Evolutionary conservation across 2,329 filamentous ascomycete genomes (phyloP), one percentile per base, ranked within the genome.

Genomic region (Hymenoscyphus fraxineus): DNA sequence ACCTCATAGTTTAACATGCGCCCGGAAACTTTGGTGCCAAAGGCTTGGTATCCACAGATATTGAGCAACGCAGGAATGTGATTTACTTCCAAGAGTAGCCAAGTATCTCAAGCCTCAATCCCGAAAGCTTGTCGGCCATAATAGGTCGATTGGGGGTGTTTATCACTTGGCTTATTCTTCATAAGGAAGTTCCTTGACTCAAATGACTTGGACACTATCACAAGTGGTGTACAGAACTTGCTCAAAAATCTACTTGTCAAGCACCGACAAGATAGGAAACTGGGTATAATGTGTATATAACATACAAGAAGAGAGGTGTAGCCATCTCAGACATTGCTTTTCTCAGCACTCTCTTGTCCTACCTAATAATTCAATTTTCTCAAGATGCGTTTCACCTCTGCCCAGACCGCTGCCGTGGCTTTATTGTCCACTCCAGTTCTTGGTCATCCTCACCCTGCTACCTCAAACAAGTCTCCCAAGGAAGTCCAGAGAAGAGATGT

Each of bases 301-400:
- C 1, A 27, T 59, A 59, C 39, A 32, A 16, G 22, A 27, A 15
- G 58, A 22, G n/a, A 6, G 6, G 9, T 35, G 7, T 35, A 35
- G 1, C 35, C 9, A 4, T 35, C 35, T 35, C 35, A 35, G 35
- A 1, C 7, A 31, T 44, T 16, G 15, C 3, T 7, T 47, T 59
- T 47, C 13, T 2, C 22, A 31, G 39, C 19, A 40, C 6, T 27
- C 40, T 22, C 4, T 6, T 7, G 35, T 35, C 35, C 35, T 35
- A 7, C 35, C 35, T 35, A 35, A 35, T 35, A 35, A 6, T 40
- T 13, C 9, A 27, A 12, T 44, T 16, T 15, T 15, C 35, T 57
- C 61, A 66, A 38, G 4, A 66, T 66, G 64, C 64, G 64, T 64
- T 41, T 64, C 56, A 12, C 59, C 57, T 63, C 54, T 16, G 44